Base-by-base conservation (phyloP, 2,329 filamentous ascomycete species). In the Periconia digitata region DNA sequence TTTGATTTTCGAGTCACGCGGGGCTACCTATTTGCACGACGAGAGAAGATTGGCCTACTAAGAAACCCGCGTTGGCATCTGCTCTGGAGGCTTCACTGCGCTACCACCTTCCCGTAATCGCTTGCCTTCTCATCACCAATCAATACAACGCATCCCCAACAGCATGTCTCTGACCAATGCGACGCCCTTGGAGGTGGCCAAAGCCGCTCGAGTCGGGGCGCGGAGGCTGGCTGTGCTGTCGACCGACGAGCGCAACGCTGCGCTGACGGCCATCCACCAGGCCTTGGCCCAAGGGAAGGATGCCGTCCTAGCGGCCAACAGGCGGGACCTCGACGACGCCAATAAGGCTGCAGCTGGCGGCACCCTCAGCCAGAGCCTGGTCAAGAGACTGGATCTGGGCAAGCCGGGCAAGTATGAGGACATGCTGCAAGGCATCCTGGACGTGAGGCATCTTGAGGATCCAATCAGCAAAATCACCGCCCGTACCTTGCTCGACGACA, bases 361-460 rank as follows among this genome's bases (percentile, higher is more conserved):
- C 35, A 78, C 84, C 40, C 76, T 97, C 42, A 92, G 85, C 69
- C 81, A 87, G 63, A 94, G 90, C 64, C 80, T 97, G 20, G 83
- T 96, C 24, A 94, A 95, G 63, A 83, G 94, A 47, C 80, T 99
- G 52, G 92, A 99, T 72, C 78, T 99, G 41, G 85, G 84, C 41
- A 87, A 89, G 70, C 83, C 85, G 66, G 92, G 92, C 49, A 97
- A 97, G 76, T 99, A 87, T 79, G 92, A 96, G 66, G 94, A 97
- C 67, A 97, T 99, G 94, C 79, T 99, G 56, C 87, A 92, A 75
- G 94, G 94, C 21, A 95, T 99, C 52, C 74, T 95, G 51, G 90
- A 96, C 73, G 94, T 99, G 52, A 82, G 87, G 57, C 81, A 83
- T 43, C 79, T 99, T 22, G 82, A 88, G 41, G 94, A 99, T 74